phyloP scores from a whole-genome alignment of 2,329 filamentous ascomycete species.

The Aspergillus luchuensis region DNA sequence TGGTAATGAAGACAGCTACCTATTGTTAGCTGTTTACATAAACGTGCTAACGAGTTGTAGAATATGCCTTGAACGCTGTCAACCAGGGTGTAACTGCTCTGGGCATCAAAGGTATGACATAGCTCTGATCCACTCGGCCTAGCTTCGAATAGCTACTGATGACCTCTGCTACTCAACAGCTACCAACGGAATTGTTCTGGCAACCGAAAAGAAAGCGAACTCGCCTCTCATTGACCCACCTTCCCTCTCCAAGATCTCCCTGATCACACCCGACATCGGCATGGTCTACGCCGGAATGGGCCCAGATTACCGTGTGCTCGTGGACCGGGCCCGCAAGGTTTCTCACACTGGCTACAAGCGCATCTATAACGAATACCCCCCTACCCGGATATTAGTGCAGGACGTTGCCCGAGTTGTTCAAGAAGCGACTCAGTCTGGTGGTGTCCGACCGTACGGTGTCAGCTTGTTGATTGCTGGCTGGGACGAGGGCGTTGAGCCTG shows the following conservation, averaged over 20 bases:
- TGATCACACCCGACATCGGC: conserved; percentile 98
- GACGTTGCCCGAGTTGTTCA: conserved; percentile 98
- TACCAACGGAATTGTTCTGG: conserved; percentile 97
- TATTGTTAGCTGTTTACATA: neutral
- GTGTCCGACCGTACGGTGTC: conserved; percentile 95
- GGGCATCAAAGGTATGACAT: conserved; percentile 84
- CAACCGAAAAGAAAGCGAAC: conserved; percentile 99
- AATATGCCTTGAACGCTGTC: conserved; percentile 98
- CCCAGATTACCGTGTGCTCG: conserved; percentile 94
- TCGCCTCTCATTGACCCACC: conserved; percentile 94
- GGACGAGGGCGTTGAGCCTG: conserved; percentile 94
- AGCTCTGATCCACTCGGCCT: neutral
- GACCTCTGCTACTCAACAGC: conserved; percentile 55
- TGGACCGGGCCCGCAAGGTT: conserved; percentile 97
- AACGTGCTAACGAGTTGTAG: conserved; percentile 51
- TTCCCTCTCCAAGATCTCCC: conserved; percentile 94
- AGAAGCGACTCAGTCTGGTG: conserved; percentile 96
- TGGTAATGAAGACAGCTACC: conserved; percentile 55
- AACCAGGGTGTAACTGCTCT: conserved; percentile 98
- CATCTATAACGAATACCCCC: conserved; percentile 99
- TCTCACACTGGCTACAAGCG: conserved; percentile 99
- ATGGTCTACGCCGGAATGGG: conserved; percentile 99
- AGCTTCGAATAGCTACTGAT: conserved; percentile 20
- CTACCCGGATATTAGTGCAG: conserved; percentile 97
- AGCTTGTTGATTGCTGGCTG: conserved; percentile 93